Percentiles rank a stretch among this genome's conserved stretches.
Evolutionary conservation across 1,284 basidiomycete species (phyloP).

Genomic region (Cystobasidium sp.): DNA sequence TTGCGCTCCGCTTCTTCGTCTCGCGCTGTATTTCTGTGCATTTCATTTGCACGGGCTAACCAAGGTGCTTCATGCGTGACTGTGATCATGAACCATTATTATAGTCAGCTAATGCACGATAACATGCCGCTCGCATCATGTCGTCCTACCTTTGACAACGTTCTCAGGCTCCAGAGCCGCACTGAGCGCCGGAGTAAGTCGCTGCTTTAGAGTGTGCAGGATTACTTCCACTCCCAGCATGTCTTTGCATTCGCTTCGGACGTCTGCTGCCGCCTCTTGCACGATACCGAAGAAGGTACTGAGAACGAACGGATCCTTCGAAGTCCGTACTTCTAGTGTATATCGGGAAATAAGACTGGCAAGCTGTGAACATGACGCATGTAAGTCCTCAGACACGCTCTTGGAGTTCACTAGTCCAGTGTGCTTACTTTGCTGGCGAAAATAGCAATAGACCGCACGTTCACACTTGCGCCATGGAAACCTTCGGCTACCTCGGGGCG

Average conservation of each 20-base stretch:
- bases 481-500: slow-evolving; percentile 71
- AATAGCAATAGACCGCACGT: slow-evolving; percentile 73
- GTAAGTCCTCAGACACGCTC: neutral
- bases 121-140: neutral
- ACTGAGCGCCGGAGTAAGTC: slow-evolving; percentile 72
- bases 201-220: slow-evolving; percentile 59
- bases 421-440: slow-evolving; percentile 78
- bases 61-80: slow-evolving; percentile 75
- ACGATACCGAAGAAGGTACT: slow-evolving; percentile 71
- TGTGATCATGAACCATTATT: neutral
- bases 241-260: slow-evolving; percentile 54
- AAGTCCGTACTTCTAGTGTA: slow-evolving; percentile 71
- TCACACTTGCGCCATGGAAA: slow-evolving; percentile 71
- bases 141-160: slow-evolving; percentile 70
- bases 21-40: slow-evolving; percentile 79
- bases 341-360: slow-evolving; percentile 69
- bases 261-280: slow-evolving; percentile 71
- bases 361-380: slow-evolving; percentile 2
- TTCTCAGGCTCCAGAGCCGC: slow-evolving; percentile 75
- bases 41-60: slow-evolving; percentile 81
- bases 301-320: slow-evolving; percentile 77
- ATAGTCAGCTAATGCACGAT: neutral
- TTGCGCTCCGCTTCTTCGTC: slow-evolving; percentile 91
- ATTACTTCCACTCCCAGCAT: slow-evolving; percentile 36
- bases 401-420: neutral